Conservation (phyloP, 176 grass and related monocot genomes). For the Oropetium thomaeum region DNA sequence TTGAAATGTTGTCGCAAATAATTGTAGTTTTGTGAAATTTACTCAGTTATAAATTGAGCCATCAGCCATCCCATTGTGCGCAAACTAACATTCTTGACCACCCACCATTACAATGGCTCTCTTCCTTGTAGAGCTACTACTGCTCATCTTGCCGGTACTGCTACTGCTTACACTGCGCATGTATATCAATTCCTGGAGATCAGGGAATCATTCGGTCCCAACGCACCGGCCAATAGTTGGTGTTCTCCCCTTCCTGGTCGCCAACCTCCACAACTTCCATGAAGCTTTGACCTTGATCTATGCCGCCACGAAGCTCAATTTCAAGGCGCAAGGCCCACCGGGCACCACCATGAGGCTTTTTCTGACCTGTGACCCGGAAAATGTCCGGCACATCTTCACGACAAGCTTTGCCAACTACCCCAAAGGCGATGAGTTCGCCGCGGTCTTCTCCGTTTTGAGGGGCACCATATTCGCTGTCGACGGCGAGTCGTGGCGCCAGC, state of each 20-base stretch:
- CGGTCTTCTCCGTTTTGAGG: constrained; percentile 24
- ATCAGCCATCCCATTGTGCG: too few species aligned
- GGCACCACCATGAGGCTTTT: neutral
- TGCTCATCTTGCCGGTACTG: too few species aligned
- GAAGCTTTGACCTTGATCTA: neutral
- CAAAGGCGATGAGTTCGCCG: constrained; percentile 25
- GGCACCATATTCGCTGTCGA: constrained; percentile 29
- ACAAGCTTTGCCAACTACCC: constrained; percentile 31
- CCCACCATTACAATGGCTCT: too few species aligned
- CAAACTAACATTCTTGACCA: too few species aligned
- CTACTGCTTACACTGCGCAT: too few species aligned
- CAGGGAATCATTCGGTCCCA: neutral
- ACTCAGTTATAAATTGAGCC: too few species aligned
- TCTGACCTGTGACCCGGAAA: constrained; percentile 6
- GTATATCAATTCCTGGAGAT: neutral
- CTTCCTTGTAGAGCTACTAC: too few species aligned
- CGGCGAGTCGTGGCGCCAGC: constrained; percentile 25
- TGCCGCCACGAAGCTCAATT: neutral
- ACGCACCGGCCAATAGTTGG: neutral
- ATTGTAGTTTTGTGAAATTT: too few species aligned
- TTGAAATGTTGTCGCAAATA: too few species aligned
- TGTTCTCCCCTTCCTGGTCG: neutral
- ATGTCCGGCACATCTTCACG: constrained; percentile 38
- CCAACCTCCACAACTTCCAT: neutral
- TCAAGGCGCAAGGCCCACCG: neutral